Evolutionary conservation across 2,329 filamentous ascomycete species (phyloP).

Genomic region (Botryotinia globosa): DNA sequence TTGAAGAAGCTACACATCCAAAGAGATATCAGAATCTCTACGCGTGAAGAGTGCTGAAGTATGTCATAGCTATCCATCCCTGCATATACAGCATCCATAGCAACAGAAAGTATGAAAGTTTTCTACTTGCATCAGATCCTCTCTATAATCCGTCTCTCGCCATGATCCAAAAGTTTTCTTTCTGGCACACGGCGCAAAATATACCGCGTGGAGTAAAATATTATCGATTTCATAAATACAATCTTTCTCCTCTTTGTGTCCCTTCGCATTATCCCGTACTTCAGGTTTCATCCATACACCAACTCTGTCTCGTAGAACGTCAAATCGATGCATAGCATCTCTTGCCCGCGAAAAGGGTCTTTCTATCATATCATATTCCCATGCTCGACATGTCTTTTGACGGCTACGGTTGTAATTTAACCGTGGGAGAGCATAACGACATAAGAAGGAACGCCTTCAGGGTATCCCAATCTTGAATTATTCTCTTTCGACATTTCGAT

Average conservation of each 20-base stretch:
- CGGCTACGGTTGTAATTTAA: neutral
- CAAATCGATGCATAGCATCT: neutral
- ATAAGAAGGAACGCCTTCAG: neutral
- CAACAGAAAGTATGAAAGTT: conserved; percentile 3
- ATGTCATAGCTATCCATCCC: neutral
- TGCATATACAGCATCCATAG: neutral
- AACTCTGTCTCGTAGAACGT: neutral
- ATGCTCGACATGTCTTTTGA: neutral
- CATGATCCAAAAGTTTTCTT: conserved; percentile 13
- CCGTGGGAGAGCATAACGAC: no score
- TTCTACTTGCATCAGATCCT: neutral
- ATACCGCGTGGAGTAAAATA: neutral
- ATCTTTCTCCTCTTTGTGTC: conserved; percentile 21
- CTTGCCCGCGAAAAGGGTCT: neutral
- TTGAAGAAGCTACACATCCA: neutral
- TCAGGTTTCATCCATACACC: neutral
- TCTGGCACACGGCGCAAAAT: neutral
- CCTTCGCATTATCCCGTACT: conserved; percentile 25
- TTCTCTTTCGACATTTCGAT: neutral
- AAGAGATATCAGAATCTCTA: no score
- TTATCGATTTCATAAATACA: conserved; percentile 22
- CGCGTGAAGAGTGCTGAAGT: neutral
- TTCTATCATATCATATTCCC: no score
- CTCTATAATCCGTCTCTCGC: neutral
- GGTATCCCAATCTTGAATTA: no score